Conservation (phyloP, 1,139 yeast genomes). For the Zygosaccharomyces sapae region DNA sequence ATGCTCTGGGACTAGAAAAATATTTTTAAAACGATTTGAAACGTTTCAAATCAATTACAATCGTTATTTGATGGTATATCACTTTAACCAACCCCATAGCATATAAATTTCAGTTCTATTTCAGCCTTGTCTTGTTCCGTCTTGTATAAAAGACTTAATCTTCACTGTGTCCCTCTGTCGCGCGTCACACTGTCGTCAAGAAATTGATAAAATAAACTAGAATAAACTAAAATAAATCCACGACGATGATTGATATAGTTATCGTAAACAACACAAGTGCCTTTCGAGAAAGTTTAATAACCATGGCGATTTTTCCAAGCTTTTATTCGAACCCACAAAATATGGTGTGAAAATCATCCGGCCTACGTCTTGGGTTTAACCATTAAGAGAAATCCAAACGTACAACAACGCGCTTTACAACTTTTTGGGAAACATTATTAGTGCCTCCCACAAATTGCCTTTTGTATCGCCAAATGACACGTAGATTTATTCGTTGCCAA, state of each 20-base stretch:
- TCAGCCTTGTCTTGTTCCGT: no score
- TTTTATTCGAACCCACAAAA: not conserved
- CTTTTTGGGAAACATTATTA: not conserved
- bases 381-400: not conserved
- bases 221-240: not conserved
- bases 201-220: not conserved
- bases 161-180: not conserved
- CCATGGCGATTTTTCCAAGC: not conserved
- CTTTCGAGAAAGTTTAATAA: not conserved
- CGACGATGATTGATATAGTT: not conserved
- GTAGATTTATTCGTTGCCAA: not conserved
- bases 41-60: no score
- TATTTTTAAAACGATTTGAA: no score
- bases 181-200: slow-evolving; percentile 6
- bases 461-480: slow-evolving; percentile 2
- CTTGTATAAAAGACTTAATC: no score
- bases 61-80: no score
- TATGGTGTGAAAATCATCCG: not conserved
- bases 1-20: no score
- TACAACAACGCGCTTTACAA: not conserved
- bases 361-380: not conserved
- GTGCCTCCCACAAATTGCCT: not conserved
- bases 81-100: no score
- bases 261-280: not conserved
- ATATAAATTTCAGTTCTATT: no score